These are phyloP conservation scores for Arabidopsis arenosa DNA, from an alignment of 345 rosid species.

Conservation along the genomic window DNA sequence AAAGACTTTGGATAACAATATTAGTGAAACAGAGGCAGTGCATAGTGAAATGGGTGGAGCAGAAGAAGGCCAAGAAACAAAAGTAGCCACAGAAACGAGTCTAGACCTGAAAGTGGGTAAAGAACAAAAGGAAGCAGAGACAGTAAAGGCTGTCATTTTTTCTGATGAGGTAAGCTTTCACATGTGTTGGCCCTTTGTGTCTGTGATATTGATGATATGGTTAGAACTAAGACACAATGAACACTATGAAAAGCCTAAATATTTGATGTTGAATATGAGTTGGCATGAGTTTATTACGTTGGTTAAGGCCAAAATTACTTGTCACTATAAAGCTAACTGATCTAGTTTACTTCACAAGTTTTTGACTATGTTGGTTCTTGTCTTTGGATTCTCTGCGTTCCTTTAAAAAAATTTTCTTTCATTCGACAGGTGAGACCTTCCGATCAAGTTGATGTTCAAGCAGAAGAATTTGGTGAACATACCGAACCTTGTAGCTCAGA, in stretches of 20 bases:
- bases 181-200: neutral
- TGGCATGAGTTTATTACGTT: neutral
- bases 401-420: neutral
- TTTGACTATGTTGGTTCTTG: neutral
- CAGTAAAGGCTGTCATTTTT: constrained; percentile 37
- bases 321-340: neutral
- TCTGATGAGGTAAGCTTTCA: constrained; percentile 50
- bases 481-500: constrained; percentile 17
- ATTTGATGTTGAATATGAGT: neutral
- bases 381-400: constrained; percentile 8
- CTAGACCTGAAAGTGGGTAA: constrained; percentile 24
- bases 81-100: neutral
- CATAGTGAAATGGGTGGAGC: neutral
- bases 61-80: neutral
- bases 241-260: neutral
- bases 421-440: constrained; percentile 45
- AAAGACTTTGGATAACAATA: neutral
- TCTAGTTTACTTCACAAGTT: neutral
- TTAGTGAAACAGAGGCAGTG: neutral
- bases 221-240: neutral
- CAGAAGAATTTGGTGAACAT: constrained; percentile 39
- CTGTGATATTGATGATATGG: neutral
- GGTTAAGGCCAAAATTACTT: neutral
- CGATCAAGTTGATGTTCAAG: constrained; percentile 20
- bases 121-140: constrained; percentile 38